Base-by-base conservation (phyloP, 2,329 filamentous ascomycete genomes). In the Talaromyces rugulosus region DNA sequence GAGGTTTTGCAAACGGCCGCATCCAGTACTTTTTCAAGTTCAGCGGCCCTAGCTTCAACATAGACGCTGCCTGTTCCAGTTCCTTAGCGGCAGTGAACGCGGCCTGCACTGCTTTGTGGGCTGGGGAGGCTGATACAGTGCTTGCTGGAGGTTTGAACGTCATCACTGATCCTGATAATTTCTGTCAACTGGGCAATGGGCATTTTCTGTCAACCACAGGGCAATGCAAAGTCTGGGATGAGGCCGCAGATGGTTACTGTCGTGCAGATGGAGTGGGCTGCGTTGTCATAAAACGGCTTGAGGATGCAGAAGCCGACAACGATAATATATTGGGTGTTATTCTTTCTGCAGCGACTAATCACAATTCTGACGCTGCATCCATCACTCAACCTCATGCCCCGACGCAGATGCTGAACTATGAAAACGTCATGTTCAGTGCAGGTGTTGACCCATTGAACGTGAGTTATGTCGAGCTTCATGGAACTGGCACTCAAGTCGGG, bases 401-500 rank as follows among this genome's bases (percentile, higher is more conserved):
- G 6, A 64, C 69, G 30, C 74, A 76, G 51, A 55, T 65, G 6
- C 59, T 59, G 5, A 56, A 75, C 11, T 71, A 67, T 53, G 47
- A 63, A 14, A 54, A 68, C 12, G 64, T 74, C n/a, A 56, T 74
- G 33, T 55, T 64, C 0, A 36, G 63, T 3, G 68, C 73, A 27
- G 65, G 64, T 3, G 60, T 75, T 1, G 62, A 71, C 7, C 70
- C 75, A 6, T 82, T 85, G 53, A 87, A 91, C 66, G 83, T 93
- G 60, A 85, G 85, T 74, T 93, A 92, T 70, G 85, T 93, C 9
- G 90, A 93, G 76, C 90, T 92, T 86, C 90, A 94, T 74, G 90
- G 89, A 18, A 94, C 90, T 3, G 90, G 90, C 44, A 93, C 89
- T 0, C 88, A 92, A 72, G 89, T 88, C 33, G 90, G 89, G 64